These are phyloP conservation scores for Diaporthe helianthi DNA, from an alignment of 2,329 filamentous ascomycete genomes.

Conservation along the genomic window DNA sequence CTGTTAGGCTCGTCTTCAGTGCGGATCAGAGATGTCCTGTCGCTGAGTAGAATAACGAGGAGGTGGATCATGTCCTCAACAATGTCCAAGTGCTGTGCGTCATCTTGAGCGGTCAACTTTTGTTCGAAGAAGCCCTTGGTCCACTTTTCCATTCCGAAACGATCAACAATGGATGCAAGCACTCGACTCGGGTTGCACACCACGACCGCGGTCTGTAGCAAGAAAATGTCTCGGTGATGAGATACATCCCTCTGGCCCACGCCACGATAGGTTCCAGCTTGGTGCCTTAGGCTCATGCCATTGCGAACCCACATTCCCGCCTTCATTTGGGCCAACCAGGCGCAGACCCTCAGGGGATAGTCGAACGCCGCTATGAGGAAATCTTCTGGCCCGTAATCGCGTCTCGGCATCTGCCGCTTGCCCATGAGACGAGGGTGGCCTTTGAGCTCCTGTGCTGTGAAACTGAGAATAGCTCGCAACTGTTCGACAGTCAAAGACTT, in stretches of 20 bases:
- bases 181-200: constrained; percentile 84
- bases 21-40: constrained; percentile 80
- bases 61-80: constrained; percentile 96
- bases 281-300: constrained; percentile 92
- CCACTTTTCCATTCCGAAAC: constrained; percentile 89
- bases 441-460: constrained; percentile 74
- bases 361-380: constrained; percentile 89
- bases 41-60: constrained; percentile 87
- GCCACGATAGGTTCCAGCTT: constrained; percentile 91
- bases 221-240: constrained; percentile 92
- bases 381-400: constrained; percentile 72
- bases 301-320: constrained; percentile 99
- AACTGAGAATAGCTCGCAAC: constrained; percentile 73
- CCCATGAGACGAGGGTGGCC: constrained; percentile 69
- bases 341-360: constrained; percentile 89
- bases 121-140: constrained; percentile 81
- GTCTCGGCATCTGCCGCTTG: constrained; percentile 61
- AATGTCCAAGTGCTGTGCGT: constrained; percentile 86
- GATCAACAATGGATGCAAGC: constrained; percentile 87
- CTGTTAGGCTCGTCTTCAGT: constrained; percentile 70
- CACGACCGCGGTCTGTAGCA: constrained; percentile 89
- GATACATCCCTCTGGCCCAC: constrained; percentile 90
- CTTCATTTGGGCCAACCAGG: constrained; percentile 98
- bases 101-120: constrained; percentile 79
- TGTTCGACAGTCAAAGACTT: constrained; percentile 74